Conservation (phyloP, 805 yeast species). For the Lipomyces spencermartinsiae region DNA sequence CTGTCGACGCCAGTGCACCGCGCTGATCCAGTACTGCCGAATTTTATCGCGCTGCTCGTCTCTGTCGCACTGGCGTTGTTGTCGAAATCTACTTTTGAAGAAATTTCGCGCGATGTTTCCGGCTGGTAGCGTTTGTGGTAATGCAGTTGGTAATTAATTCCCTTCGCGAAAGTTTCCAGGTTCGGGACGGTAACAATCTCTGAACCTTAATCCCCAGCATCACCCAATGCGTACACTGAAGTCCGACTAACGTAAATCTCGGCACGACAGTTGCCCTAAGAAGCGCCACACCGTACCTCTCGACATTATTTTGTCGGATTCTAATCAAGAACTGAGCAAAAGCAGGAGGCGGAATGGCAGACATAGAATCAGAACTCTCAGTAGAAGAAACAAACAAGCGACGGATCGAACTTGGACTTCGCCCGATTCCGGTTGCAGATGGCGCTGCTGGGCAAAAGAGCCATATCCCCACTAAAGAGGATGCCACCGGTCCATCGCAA, state of each 20-base stretch:
- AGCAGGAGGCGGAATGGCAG: constrained; percentile 14
- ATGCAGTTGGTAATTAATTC: not conserved
- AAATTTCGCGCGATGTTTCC: not conserved
- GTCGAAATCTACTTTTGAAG: not conserved
- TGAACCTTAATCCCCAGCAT: not conserved
- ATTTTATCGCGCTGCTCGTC: not conserved
- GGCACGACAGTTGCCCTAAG: not conserved
- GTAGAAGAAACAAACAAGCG: constrained; percentile 64
- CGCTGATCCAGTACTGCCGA: not conserved
- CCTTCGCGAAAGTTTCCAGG: not conserved
- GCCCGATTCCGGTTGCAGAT: constrained; percentile 52
- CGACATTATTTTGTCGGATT: not conserved
- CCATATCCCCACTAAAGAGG: not conserved
- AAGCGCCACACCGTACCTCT: not conserved
- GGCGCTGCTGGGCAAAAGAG: not conserved
- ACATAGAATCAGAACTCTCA: constrained; percentile 37
- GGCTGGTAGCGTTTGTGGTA: not conserved
- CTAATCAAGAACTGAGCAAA: not conserved
- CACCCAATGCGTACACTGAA: not conserved
- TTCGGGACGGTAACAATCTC: not conserved
- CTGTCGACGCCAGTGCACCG: not conserved
- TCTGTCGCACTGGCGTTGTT: not conserved
- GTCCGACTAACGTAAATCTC: not conserved
- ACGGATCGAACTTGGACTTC: constrained; percentile 59
- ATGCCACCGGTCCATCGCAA: constrained; percentile 22